Percentiles rank a stretch among this genome's conserved stretches.
These are phyloP conservation scores for Vitis riparia DNA, from an alignment of 164 flowering plant species.

Conservation along the genomic window DNA sequence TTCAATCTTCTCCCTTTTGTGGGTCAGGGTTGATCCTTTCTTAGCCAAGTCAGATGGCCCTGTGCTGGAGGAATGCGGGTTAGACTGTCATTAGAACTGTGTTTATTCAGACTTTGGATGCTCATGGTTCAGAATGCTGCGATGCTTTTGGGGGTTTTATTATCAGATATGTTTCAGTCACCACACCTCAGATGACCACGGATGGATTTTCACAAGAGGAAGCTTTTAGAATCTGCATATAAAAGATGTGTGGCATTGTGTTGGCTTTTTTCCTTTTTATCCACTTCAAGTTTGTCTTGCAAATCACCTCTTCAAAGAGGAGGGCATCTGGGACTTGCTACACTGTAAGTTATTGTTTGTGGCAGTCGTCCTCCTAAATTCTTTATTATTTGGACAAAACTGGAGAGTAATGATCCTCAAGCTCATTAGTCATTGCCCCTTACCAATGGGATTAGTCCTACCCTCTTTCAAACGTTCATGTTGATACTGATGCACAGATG, in stretches of 20 bases:
- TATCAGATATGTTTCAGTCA: not conserved
- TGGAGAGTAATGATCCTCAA: not conserved
- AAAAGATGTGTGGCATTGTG: not conserved
- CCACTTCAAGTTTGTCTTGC: not conserved
- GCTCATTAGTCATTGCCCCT: not conserved
- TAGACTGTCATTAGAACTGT: slow-evolving; percentile 43
- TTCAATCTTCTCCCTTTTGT: slow-evolving; percentile 63
- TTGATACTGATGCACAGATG: not conserved
- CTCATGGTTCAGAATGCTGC: no score
- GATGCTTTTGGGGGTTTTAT: not conserved
- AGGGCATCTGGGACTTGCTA: not conserved
- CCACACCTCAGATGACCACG: not conserved
- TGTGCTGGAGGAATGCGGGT: slow-evolving; percentile 53
- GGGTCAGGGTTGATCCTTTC: slow-evolving; percentile 74
- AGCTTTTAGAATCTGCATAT: not conserved
- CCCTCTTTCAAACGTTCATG: not conserved
- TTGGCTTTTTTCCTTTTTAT: not conserved
- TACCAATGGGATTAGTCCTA: no score
- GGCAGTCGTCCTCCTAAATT: not conserved
- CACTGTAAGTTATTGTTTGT: not conserved
- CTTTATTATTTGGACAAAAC: not conserved
- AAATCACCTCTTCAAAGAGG: not conserved
- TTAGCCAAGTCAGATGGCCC: slow-evolving; percentile 50
- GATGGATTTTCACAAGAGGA: not conserved
- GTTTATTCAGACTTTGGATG: no score